Conservation (phyloP, 2,329 filamentous ascomycete genomes). For the Stemphylium beticola region DNA sequence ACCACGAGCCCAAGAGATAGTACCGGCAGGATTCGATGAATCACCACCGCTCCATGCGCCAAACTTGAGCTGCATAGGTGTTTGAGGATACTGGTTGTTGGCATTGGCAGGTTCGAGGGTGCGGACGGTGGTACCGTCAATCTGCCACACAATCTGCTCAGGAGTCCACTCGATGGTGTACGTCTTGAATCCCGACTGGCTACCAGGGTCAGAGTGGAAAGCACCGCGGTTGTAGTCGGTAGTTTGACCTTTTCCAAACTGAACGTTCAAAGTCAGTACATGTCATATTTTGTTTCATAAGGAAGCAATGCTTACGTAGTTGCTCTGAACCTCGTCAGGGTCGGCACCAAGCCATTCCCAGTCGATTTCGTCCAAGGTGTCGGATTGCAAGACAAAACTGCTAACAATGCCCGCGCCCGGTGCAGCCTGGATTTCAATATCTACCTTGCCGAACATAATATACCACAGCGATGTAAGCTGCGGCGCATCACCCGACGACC, state of each 20-base stretch:
- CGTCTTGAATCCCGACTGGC: slow-evolving; percentile 78
- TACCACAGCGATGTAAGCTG: slow-evolving; percentile 91
- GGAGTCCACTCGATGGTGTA: slow-evolving; percentile 94
- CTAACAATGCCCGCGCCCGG: slow-evolving; percentile 92
- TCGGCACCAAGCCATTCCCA: slow-evolving; percentile 92
- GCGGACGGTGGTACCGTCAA: slow-evolving; percentile 78
- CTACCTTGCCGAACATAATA: slow-evolving; percentile 97
- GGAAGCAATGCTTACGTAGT: slow-evolving; percentile 62
- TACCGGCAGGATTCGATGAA: slow-evolving; percentile 76
- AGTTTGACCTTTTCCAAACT: slow-evolving; percentile 75
- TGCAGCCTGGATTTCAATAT: slow-evolving; percentile 83
- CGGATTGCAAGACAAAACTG: slow-evolving; percentile 88
- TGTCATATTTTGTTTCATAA: no score
- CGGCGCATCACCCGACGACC: slow-evolving; percentile 79
- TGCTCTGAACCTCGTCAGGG: slow-evolving; percentile 81
- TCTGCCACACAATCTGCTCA: slow-evolving; percentile 83
- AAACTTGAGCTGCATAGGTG: slow-evolving; percentile 92
- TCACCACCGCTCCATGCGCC: slow-evolving; percentile 94
- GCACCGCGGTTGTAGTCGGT: slow-evolving; percentile 85
- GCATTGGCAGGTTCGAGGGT: slow-evolving; percentile 74
- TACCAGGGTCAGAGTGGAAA: slow-evolving; percentile 72
- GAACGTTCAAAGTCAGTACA: not conserved
- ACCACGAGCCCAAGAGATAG: slow-evolving; percentile 88
- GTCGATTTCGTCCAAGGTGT: slow-evolving; percentile 94
- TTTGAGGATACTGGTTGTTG: slow-evolving; percentile 85